phyloP scores from a whole-genome alignment of 1,139 yeast genomes.

The Suhomyces taliae region DNA sequence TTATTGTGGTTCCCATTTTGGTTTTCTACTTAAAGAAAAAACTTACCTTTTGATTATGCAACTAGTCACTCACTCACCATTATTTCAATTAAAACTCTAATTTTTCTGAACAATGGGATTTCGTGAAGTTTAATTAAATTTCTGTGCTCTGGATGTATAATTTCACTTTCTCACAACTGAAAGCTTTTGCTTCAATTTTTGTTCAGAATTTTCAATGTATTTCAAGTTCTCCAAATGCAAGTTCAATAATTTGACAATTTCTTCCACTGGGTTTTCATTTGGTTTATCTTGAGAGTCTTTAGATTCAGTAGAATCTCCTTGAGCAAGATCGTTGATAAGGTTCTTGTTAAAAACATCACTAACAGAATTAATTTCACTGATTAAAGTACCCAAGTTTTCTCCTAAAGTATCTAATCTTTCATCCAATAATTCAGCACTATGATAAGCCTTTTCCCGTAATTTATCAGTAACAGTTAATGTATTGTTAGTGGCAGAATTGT shows the following conservation, averaged over 20 bases:
- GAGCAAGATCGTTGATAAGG: conserved; percentile 32
- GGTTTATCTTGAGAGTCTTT: conserved; percentile 9
- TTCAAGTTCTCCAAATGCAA: conserved; percentile 87
- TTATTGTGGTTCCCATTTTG: too few species aligned
- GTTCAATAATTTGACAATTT: conserved; percentile 77
- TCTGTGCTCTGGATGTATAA: too few species aligned
- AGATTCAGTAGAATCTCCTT: conserved; percentile 17
- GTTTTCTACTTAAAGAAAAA: too few species aligned
- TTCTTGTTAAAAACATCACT: conserved; percentile 77
- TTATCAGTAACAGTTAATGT: conserved; percentile 63
- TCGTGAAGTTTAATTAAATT: too few species aligned
- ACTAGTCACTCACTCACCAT: too few species aligned
- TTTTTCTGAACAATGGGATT: too few species aligned
- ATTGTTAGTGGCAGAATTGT: conserved; percentile 7
- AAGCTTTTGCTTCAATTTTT: conserved; percentile 65
- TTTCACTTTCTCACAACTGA: conserved; percentile 21
- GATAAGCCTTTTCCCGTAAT: conserved; percentile 87
- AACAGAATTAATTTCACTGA: conserved; percentile 82
- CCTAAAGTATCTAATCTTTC: conserved; percentile 80
- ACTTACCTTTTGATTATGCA: too few species aligned
- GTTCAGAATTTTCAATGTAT: conserved; percentile 78
- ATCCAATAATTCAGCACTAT: conserved; percentile 81
- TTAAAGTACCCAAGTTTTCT: conserved; percentile 69
- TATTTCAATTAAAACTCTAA: too few species aligned
- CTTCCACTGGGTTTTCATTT: conserved; percentile 52